A percentile compares a stretch with the other conserved stretches of the same genome.
Conservation (phyloP, 495 filamentous ascomycete species). For the Xylona heveae region DNA sequence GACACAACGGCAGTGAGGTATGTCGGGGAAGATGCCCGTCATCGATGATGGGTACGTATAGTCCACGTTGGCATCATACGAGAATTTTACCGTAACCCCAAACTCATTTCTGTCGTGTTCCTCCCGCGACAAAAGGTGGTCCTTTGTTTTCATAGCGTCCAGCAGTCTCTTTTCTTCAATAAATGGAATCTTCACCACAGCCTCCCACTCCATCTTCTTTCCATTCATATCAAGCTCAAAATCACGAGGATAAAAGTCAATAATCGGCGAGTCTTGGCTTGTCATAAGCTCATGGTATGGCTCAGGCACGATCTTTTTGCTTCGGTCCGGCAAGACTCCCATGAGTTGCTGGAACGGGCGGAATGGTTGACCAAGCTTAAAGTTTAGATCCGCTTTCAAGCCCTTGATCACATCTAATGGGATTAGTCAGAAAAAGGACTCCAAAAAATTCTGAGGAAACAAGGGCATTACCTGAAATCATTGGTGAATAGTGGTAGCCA, state of each 20-base stretch:
- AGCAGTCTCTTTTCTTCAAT: constrained; percentile 81
- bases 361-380: constrained; percentile 85
- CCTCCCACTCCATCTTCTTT: constrained; percentile 99
- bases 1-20: constrained; percentile 70
- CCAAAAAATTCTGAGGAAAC: not conserved
- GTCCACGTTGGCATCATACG: constrained; percentile 53
- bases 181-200: constrained; percentile 96
- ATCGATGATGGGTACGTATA: constrained; percentile 71
- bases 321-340: constrained; percentile 92
- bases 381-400: constrained; percentile 69
- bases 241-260: constrained; percentile 94
- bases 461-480: constrained; percentile 56
- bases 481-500: constrained; percentile 86
- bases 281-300: constrained; percentile 91
- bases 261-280: constrained; percentile 73
- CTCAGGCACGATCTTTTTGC: constrained; percentile 79
- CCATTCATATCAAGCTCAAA: constrained; percentile 99
- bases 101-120: constrained; percentile 75
- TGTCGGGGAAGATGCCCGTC: constrained; percentile 76
- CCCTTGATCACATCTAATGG: constrained; percentile 67
- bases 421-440: constrained; percentile 1
- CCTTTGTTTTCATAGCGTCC: constrained; percentile 63
- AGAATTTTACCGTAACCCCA: constrained; percentile 82
- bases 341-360: constrained; percentile 90
- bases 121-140: constrained; percentile 48